Base-by-base conservation (phyloP, 805 yeast genomes). In the Kodamaea nitidulidarum region DNA sequence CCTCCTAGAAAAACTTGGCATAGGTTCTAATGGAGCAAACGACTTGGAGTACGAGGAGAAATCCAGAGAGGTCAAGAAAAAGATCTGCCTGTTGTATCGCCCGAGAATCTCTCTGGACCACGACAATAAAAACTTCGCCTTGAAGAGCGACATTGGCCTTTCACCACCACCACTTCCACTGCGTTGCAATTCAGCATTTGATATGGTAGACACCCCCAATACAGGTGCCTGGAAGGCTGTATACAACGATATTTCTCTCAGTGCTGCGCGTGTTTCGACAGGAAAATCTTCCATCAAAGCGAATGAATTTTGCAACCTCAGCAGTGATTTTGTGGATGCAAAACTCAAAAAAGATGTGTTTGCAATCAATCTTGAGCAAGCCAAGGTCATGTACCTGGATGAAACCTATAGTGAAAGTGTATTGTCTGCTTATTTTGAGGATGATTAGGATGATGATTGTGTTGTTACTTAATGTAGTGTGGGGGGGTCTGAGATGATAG, bases 191-290 rank as follows among this genome's bases (percentile, higher is more conserved):
- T 6, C 22, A 20, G 8, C 22, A 20, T 5, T 20, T 6, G 22
- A 8, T 6, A 20, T 6, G 22, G 8, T 20, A 20, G 8, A 20
- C 22, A 8, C 5, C 7, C 22, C 7, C 22, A 6, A 5, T 20
- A 8, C 22, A 6, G 27, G 27, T 10, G 51, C 51, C 7, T 63
- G 69, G 70, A 54, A 58, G 32, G 47, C 51, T 6, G 63, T 63
- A 1, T 45, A 56, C 25, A 63, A 61, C 44, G 67, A 60, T 16
- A 54, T 57, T 18, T 58, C 67, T n/a, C 49, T 62, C 36, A 49
- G 61, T 9, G 69, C 70, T 0, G 70, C 70, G 3, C 45, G 63
- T 22, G 50, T 61, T 2, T 62, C 70, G 2, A 59, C 63, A 8
- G 69, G 69, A 3, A 50, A 52, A 12, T 39, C 52, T 7, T 58